phyloP scores from a whole-genome alignment of 495 filamentous ascomycete species.

The Tuber umbilicatum region DNA sequence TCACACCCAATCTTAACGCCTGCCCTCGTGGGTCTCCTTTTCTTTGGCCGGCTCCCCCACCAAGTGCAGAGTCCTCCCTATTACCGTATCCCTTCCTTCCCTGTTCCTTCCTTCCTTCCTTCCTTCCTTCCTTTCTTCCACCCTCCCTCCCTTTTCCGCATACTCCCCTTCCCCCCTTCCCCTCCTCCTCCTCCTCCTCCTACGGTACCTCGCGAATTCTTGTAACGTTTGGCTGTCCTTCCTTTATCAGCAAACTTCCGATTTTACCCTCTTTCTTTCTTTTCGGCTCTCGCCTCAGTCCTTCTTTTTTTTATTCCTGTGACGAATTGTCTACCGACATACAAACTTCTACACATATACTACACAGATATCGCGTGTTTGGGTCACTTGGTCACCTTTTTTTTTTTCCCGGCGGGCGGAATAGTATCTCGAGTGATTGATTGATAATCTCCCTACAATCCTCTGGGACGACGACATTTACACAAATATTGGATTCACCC shows the following conservation, averaged over 20 bases:
- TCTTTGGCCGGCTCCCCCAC: slow-evolving; percentile 7
- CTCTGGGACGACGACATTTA: background rate
- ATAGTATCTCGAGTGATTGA: background rate
- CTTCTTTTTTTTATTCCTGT: slow-evolving; percentile 19
- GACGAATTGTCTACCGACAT: background rate
- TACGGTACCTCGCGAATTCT: slow-evolving; percentile 16
- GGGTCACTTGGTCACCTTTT: background rate
- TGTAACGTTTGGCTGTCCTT: slow-evolving; percentile 38
- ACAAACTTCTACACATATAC: background rate
- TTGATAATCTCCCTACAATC: background rate
- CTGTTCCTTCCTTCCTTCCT: slow-evolving; percentile 9
- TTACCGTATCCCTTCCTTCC: too few species aligned
- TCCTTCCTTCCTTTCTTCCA: background rate
- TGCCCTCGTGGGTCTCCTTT: slow-evolving; percentile 23
- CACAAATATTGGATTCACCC: background rate
- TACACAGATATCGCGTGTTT: background rate
- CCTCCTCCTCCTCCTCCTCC: slow-evolving; percentile 10
- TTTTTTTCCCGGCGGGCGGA: background rate
- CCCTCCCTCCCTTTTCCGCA: background rate
- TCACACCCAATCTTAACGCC: slow-evolving; percentile 9
- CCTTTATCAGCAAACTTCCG: slow-evolving; percentile 41
- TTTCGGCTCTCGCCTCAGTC: slow-evolving; percentile 23
- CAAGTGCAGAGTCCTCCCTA: background rate
- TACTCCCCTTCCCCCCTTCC: too few species aligned
- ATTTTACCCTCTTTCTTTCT: slow-evolving; percentile 24